Percentiles rank a stretch among this genome's conserved stretches.
These are phyloP conservation scores for Pisolithus sp. DNA, from an alignment of 768 basidiomycete species.

Conservation along the genomic window DNA sequence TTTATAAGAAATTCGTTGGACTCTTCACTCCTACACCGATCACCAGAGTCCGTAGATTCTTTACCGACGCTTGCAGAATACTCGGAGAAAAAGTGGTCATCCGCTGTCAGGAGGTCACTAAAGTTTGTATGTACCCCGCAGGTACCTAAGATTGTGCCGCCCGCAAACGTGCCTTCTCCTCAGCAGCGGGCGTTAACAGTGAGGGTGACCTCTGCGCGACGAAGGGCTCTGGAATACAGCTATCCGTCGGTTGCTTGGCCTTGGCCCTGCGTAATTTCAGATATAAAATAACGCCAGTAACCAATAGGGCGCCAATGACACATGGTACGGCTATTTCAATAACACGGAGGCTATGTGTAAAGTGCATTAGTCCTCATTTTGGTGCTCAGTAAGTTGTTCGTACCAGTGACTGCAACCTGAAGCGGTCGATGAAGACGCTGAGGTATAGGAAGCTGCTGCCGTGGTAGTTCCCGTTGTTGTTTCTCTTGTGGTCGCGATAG, in stretches of 20 bases:
- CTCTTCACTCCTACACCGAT: no score
- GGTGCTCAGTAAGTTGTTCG: neutral
- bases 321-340: constrained; percentile 5
- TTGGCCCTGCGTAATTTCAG: constrained; percentile 3
- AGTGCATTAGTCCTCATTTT: neutral
- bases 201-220: neutral
- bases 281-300: constrained; percentile 1
- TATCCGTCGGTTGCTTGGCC: neutral
- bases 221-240: constrained; percentile 4
- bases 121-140: neutral
- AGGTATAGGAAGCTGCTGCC: no score
- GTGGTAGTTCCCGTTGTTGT: no score
- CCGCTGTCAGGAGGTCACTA: neutral
- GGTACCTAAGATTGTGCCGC: neutral
- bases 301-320: neutral
- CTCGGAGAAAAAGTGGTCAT: no score
- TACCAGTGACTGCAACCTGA: no score
- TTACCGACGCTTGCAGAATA: no score
- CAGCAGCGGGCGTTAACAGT: neutral
- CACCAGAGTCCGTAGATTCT: no score
- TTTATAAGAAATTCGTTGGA: no score
- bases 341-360: constrained; percentile 1
- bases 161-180: constrained; percentile 4
- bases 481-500: no score
- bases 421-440: no score